Evolutionary conservation across 116 monocot genomes (phyloP).

Genomic region (Phalaenopsis hybrid): DNA sequence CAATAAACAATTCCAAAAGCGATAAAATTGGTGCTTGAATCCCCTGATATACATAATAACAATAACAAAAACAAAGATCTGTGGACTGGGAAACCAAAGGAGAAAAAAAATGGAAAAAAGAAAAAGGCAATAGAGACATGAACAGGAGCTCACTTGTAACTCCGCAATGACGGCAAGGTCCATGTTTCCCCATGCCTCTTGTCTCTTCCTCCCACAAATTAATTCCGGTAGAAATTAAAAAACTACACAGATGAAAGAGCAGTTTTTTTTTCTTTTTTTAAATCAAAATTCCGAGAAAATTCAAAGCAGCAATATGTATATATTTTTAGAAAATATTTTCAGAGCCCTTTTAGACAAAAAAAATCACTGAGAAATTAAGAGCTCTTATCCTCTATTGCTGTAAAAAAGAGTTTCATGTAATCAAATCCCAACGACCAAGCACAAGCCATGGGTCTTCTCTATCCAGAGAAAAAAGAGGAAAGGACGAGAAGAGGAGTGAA

Average conservation of each 20-base stretch:
- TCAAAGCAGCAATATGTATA: conserved; percentile 8
- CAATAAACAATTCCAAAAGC: not conserved
- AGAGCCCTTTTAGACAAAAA: not conserved
- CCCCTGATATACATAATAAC: not conserved
- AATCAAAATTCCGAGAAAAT: conserved; percentile 7
- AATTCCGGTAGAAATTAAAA: conserved; percentile 4
- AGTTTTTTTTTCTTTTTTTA: conserved; percentile 5
- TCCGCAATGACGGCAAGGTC: conserved; percentile 54
- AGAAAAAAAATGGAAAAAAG: not conserved
- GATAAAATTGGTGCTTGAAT: not conserved
- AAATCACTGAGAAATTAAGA: conserved; percentile 8
- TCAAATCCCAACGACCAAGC: conserved; percentile 5
- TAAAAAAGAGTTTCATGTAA: conserved; percentile 4
- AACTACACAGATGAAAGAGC: conserved; percentile 7
- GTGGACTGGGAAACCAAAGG: conserved; percentile 1
- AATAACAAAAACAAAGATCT: conserved; percentile 5
- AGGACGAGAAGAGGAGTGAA: not conserved
- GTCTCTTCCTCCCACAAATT: conserved; percentile 3
- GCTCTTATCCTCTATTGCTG: not conserved
- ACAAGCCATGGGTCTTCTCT: not conserved
- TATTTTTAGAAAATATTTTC: not conserved
- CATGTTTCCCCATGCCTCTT: conserved; percentile 35
- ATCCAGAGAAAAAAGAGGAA: not conserved
- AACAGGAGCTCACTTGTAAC: conserved; percentile 48
- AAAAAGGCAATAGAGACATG: conserved; percentile 6